These are phyloP conservation scores for Fulvia fulva DNA, from an alignment of 2,329 filamentous ascomycete species.

Conservation along the genomic window DNA sequence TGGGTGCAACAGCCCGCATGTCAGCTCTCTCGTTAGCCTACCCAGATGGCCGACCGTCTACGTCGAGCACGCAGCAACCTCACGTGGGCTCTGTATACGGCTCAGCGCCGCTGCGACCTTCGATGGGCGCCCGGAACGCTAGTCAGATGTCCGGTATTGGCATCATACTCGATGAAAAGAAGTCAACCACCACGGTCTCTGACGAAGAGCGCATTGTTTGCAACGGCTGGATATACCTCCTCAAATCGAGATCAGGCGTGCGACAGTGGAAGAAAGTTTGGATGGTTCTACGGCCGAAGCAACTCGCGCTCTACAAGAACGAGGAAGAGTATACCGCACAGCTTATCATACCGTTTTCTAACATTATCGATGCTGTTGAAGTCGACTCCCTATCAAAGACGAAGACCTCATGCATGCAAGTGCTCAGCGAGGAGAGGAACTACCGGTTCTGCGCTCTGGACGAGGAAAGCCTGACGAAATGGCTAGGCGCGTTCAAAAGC, in stretches of 20 bases:
- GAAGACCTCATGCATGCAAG: conserved; percentile 82
- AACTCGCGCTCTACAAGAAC: conserved; percentile 87
- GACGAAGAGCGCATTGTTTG: conserved; percentile 88
- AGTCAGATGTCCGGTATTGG: conserved; percentile 59
- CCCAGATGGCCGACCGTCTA: conserved; percentile 31
- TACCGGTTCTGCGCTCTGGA: conserved; percentile 57
- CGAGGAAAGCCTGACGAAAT: conserved; percentile 78
- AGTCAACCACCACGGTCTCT: conserved; percentile 2
- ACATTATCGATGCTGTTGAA: conserved; percentile 85
- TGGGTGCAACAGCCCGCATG: conserved; percentile 28
- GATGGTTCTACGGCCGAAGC: conserved; percentile 82
- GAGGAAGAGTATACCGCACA: conserved; percentile 83
- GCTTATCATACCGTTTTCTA: conserved; percentile 72
- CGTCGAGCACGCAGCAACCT: conserved; percentile 29
- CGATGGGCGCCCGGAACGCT: conserved; percentile 46
- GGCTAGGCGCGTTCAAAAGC: conserved; percentile 88
- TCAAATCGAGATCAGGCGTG: conserved; percentile 78
- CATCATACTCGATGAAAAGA: conserved; percentile 36
- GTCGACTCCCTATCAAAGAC: conserved; percentile 82
- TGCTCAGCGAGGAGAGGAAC: conserved; percentile 83
- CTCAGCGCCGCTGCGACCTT: conserved; percentile 29
- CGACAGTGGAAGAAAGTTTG: conserved; percentile 93
- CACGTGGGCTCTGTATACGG: conserved; percentile 24
- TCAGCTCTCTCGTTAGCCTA: conserved; percentile 32
- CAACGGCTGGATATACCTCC: conserved; percentile 83